These are phyloP conservation scores for Hondaea fermentalgiana DNA, from an alignment of 108 stramenopile species.

Conservation along the genomic window DNA sequence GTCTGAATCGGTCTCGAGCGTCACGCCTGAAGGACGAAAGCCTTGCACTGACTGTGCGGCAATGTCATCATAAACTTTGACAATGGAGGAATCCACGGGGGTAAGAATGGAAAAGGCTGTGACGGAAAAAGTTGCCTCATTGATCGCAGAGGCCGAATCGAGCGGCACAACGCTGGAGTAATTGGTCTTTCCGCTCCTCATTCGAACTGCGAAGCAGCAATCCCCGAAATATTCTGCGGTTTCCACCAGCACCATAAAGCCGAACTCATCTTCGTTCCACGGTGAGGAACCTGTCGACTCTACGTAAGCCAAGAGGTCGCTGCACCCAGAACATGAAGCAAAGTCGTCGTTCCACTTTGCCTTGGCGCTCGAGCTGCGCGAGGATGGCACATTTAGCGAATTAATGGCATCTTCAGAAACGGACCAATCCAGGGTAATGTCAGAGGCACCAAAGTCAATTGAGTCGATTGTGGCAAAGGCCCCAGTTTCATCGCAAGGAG, in stretches of 20 bases:
- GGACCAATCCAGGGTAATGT: background rate
- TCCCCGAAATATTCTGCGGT: background rate
- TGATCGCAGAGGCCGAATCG: background rate
- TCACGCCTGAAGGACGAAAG: background rate
- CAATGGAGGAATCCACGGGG: background rate
- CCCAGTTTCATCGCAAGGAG: background rate
- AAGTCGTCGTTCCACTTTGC: background rate
- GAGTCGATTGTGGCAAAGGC: background rate
- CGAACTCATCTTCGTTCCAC: background rate
- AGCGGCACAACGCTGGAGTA: background rate
- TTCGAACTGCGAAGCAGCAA: background rate
- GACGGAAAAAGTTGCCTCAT: background rate
- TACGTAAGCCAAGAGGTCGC: background rate
- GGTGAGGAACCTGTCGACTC: background rate
- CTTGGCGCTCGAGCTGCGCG: background rate
- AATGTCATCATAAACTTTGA: background rate
- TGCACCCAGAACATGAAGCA: background rate
- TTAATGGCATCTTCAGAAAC: background rate
- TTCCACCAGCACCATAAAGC: background rate
- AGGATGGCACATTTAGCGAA: background rate
- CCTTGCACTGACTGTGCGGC: background rate
- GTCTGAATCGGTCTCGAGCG: background rate
- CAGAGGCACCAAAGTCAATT: background rate
- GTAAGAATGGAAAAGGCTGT: background rate
- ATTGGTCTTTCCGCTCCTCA: background rate